phyloP scores from a whole-genome alignment of 345 rosid genomes.

The Citrus mangshanensis region DNA sequence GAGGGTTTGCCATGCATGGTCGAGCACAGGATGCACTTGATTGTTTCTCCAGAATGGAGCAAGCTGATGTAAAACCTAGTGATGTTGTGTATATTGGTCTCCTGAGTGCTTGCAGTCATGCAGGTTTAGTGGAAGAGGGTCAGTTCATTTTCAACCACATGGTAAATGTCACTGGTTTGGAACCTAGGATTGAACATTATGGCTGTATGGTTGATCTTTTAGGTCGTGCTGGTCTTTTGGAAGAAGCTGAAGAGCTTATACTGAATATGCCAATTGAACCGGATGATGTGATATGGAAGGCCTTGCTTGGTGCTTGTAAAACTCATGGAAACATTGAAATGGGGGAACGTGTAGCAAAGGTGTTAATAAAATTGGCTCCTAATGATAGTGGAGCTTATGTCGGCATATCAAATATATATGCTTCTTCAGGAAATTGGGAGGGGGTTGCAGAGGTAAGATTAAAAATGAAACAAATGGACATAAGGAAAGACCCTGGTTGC shows the following conservation, averaged over 20 bases:
- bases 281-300: conserved; percentile 67
- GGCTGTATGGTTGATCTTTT: conserved; percentile 76
- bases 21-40: conserved; percentile 51
- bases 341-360: conserved; percentile 52
- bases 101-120: conserved; percentile 66
- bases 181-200: conserved; percentile 69
- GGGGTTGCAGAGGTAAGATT: conserved; percentile 58
- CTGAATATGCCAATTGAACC: conserved; percentile 51
- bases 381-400: conserved; percentile 71
- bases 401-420: conserved; percentile 63
- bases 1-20: conserved; percentile 69
- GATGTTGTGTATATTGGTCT: conserved; percentile 58
- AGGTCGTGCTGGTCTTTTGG: conserved; percentile 55
- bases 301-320: conserved; percentile 63
- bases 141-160: conserved; percentile 46
- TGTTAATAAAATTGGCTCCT: conserved; percentile 54
- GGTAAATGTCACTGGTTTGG: conserved; percentile 44
- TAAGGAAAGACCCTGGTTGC: conserved; percentile 73
- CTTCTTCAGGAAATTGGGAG: conserved; percentile 55
- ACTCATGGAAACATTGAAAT: conserved; percentile 51
- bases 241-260: conserved; percentile 64
- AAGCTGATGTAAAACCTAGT: conserved; percentile 34
- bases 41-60: conserved; percentile 46
- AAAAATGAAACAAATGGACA: conserved; percentile 63
- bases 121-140: conserved; percentile 62